Evolutionary conservation across 2,329 filamentous ascomycete species (phyloP), one percentile per base, ranked within the genome.

Genomic region (Bipolaris oryzae): DNA sequence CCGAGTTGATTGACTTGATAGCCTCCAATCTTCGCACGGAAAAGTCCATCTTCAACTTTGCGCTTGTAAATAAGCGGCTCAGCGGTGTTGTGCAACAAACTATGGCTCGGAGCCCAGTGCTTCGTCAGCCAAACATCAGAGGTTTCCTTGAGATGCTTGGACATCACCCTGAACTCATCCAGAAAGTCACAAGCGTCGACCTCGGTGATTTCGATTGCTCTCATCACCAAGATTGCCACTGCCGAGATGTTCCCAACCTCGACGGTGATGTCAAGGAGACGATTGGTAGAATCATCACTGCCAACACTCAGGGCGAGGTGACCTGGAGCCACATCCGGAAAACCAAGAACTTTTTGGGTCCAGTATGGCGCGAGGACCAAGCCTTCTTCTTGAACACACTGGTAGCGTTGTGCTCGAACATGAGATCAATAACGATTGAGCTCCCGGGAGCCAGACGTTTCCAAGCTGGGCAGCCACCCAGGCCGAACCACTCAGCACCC

Each of bases 371-470:
- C 6, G 20, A n/a, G 7, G 47, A 46, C 2, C 43, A 51, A 21
- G 57, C 46, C 10, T 63, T 59, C 35, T 62, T 59, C 11, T 41
- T 67, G 9, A 55, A 61, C 20, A 35, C 60, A 11, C 50, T 68
- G 6, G 21, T 61, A 16, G 44, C 51, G 1, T 34, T 61, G 5
- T 60, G 60, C 34, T 55, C 58, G 16, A 64, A 62, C 25, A 49
- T 68, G 13, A 64, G 47, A 31, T 45, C 54, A 9, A 6, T 68
- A 1, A 53, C 47, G 6, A 7, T 64, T 20, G 41, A 67, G 25
- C 47, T 67, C 16, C 61, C 59, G 2, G 48, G 38, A 23, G 37
- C 55, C 23, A 53, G 23, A 4, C 21, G 13, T 1, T 50, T 58
- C 9, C 46, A 47, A 25, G 38, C 18, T 10, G 16, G 33, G 7